Percentiles rank a stretch among this genome's conserved stretches.
Conservation (phyloP, 495 filamentous ascomycete genomes). For the Letharia columbiana region DNA sequence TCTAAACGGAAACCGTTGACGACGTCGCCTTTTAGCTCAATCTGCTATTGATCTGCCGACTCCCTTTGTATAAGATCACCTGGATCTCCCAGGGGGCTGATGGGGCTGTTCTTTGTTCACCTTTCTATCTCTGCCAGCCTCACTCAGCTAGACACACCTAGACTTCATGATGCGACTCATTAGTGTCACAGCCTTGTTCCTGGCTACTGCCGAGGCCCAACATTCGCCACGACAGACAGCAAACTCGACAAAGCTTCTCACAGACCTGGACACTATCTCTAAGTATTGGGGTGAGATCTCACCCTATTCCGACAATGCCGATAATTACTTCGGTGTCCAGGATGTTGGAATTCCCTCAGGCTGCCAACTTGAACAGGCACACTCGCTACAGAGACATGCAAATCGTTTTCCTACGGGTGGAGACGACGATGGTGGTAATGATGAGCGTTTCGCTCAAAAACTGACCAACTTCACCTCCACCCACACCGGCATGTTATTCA, state of each 20-base stretch:
- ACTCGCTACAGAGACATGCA: constrained; percentile 45
- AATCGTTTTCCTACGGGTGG: constrained; percentile 40
- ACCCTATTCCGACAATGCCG: constrained; percentile 37
- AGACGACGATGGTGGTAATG: constrained; percentile 37
- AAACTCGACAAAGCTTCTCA: constrained; percentile 8
- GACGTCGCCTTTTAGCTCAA: no score
- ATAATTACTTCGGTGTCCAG: constrained; percentile 35
- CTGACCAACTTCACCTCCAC: constrained; percentile 37
- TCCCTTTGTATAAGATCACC: no score
- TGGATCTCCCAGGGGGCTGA: no score
- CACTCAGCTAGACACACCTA: not conserved
- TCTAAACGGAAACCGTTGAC: no score
- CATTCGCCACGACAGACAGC: constrained; percentile 1
- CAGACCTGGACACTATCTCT: constrained; percentile 27
- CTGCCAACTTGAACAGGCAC: constrained; percentile 46
- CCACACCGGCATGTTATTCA: constrained; percentile 30
- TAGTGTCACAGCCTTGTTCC: not conserved
- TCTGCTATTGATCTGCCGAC: no score
- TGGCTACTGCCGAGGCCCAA: not conserved
- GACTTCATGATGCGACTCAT: not conserved
- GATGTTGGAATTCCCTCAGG: constrained; percentile 42
- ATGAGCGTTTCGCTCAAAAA: constrained; percentile 40
- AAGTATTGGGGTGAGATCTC: constrained; percentile 39
- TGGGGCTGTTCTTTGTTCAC: no score
- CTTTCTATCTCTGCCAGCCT: not conserved